Conservation (phyloP, 495 filamentous ascomycete genomes). For the Polyplosphaeria fusca region DNA sequence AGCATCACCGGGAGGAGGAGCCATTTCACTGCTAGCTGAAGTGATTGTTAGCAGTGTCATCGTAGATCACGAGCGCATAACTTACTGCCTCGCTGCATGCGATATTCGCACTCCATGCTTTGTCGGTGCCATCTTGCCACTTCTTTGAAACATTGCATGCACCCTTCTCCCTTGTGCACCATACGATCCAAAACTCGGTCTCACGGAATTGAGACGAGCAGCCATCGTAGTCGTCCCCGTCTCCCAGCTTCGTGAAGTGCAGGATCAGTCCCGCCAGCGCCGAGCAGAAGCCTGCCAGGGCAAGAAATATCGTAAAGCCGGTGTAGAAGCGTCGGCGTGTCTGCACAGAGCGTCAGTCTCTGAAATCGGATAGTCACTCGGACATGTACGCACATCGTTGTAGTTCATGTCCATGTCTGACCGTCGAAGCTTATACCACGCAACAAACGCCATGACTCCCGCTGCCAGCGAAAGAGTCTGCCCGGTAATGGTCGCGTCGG, state of each 20-base stretch:
- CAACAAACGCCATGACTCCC: neutral
- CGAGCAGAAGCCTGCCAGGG: neutral
- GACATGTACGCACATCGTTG: neutral
- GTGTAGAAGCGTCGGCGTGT: conserved; percentile 2
- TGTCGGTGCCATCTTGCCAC: neutral
- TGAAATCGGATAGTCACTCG: neutral
- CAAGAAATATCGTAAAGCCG: neutral
- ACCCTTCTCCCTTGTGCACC: neutral
- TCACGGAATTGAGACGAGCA: neutral
- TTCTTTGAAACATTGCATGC: neutral
- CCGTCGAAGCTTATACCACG: neutral
- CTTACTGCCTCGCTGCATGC: neutral
- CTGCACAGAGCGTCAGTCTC: neutral
- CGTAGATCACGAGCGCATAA: neutral
- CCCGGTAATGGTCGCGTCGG: neutral
- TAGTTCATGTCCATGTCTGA: neutral
- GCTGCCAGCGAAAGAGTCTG: neutral
- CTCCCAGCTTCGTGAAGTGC: neutral
- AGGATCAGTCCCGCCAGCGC: neutral
- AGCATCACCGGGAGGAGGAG: neutral
- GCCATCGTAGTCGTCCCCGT: neutral
- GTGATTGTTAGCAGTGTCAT: neutral
- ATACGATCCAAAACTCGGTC: neutral
- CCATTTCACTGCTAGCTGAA: neutral
- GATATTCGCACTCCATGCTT: neutral